These are phyloP conservation scores for Podaxis sp. DNA, from an alignment of 768 basidiomycete species.

Conservation along the genomic window DNA sequence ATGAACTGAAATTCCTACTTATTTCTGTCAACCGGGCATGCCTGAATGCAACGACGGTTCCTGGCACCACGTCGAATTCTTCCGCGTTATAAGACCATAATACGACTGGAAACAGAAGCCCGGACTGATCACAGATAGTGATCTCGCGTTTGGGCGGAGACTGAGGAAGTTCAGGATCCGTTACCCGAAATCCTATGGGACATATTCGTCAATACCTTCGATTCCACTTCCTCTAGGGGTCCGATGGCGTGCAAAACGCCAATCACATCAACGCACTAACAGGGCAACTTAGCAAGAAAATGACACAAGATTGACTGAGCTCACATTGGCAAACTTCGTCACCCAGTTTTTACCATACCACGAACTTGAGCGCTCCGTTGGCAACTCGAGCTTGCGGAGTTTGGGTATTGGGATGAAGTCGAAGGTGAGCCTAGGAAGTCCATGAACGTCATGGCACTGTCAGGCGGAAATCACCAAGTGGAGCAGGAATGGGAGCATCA, in stretches of 20 bases:
- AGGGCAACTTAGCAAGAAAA: no score
- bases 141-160: neutral
- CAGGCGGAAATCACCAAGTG: neutral
- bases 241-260: neutral
- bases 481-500: neutral
- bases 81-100: conserved; percentile 4
- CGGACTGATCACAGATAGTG: neutral
- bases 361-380: neutral
- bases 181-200: neutral
- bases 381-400: neutral
- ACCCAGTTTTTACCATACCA: neutral
- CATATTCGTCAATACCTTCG: neutral
- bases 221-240: neutral
- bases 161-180: neutral
- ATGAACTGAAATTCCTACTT: neutral
- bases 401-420: neutral
- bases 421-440: neutral
- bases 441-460: neutral
- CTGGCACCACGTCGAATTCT: neutral
- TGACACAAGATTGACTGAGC: neutral
- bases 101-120: neutral
- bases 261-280: neutral
- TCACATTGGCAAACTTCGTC: neutral
- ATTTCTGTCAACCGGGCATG: neutral
- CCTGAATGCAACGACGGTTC: conserved; percentile 4